These are phyloP conservation scores for Fomitopsis palustris DNA, from an alignment of 1,284 basidiomycete species.

Conservation along the genomic window DNA sequence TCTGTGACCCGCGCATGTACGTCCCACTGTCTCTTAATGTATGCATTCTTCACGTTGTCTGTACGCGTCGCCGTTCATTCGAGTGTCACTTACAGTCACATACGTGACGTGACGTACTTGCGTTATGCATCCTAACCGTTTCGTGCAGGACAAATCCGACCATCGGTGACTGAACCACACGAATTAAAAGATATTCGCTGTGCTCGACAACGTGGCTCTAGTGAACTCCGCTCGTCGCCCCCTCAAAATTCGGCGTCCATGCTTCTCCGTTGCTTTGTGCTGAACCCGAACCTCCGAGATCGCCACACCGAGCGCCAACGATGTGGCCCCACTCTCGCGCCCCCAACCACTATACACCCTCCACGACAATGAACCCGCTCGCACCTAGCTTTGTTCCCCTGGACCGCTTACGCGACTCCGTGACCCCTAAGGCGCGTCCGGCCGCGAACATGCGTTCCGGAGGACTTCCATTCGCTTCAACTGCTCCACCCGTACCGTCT, in stretches of 20 bases:
- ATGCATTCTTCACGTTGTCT: neutral
- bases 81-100: neutral
- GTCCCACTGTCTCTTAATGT: neutral
- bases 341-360: neutral
- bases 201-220: neutral
- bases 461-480: neutral
- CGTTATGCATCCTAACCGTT: neutral
- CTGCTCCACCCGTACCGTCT: neutral
- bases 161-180: neutral
- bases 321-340: neutral
- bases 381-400: neutral
- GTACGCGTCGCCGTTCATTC: neutral
- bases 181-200: neutral
- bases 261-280: neutral
- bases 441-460: too few species aligned
- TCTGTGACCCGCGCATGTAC: neutral
- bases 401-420: neutral
- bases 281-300: neutral
- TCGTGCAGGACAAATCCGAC: neutral
- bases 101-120: neutral
- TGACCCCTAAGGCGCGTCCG: neutral
- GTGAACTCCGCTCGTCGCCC: neutral
- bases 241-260: neutral
- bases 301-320: neutral
- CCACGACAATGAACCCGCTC: neutral